phyloP scores from a whole-genome alignment of 2,329 filamentous ascomycete species.

The Orbilia oligospora region DNA sequence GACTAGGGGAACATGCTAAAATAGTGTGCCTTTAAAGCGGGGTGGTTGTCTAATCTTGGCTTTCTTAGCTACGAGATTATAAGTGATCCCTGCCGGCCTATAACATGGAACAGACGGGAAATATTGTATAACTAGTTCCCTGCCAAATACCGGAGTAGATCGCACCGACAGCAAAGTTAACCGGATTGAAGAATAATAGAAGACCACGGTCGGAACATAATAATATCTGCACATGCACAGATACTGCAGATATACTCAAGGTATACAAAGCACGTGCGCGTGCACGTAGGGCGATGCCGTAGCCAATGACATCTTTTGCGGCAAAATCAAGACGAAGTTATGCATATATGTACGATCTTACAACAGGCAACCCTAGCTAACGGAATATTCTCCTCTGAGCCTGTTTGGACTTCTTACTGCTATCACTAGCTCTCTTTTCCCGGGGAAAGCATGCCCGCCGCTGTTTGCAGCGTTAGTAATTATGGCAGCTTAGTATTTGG shows the following conservation, averaged over 20 bases:
- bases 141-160: neutral
- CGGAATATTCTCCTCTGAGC: too few species aligned
- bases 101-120: neutral
- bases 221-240: neutral
- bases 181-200: neutral
- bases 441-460: too few species aligned
- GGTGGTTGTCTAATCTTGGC: neutral
- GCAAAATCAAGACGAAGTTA: too few species aligned
- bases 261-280: neutral
- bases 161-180: neutral
- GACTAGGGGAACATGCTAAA: neutral
- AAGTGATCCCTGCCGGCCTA: neutral
- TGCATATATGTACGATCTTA: too few species aligned
- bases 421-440: too few species aligned
- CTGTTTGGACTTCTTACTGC: too few species aligned
- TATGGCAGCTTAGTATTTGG: too few species aligned
- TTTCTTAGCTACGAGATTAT: too few species aligned
- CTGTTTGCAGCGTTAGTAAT: too few species aligned
- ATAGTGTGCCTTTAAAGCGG: neutral
- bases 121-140: neutral
- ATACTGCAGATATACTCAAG: neutral
- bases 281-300: neutral
- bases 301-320: neutral
- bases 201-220: neutral
- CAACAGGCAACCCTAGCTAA: too few species aligned